Percentiles rank a stretch among this genome's conserved stretches.
Conservation (phyloP, 768 basidiomycete genomes). For the Leccinum disarticulatum region DNA sequence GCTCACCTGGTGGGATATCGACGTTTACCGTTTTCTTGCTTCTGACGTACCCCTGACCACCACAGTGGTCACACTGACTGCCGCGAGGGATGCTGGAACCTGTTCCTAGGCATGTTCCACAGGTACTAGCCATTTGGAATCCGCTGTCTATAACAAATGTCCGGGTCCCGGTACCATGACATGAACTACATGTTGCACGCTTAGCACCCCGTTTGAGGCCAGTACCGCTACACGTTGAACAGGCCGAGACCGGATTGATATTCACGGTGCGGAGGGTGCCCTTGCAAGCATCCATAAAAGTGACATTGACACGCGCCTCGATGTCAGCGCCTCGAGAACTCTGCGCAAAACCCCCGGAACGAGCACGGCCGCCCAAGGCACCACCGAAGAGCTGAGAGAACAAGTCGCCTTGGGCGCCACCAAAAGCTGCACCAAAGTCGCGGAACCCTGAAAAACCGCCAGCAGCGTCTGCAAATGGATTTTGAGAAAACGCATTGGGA, state of each 20-base stretch:
- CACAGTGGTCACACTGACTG: conserved; percentile 76
- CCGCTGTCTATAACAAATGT: conserved; percentile 91
- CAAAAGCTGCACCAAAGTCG: conserved; percentile 64
- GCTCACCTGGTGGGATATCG: conserved; percentile 81
- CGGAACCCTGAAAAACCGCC: conserved; percentile 75
- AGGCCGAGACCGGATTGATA: conserved; percentile 80
- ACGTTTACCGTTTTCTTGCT: conserved; percentile 75
- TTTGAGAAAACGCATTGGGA: conserved; percentile 73
- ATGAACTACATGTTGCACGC: conserved; percentile 72
- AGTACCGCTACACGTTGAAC: conserved; percentile 78
- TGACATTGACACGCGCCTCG: conserved; percentile 70
- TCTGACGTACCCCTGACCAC: conserved; percentile 86
- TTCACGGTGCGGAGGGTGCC: conserved; percentile 76
- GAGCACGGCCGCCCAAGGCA: conserved; percentile 51
- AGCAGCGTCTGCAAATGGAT: conserved; percentile 46
- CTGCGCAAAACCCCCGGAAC: conserved; percentile 43
- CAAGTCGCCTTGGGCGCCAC: conserved; percentile 57
- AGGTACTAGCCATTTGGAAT: conserved; percentile 96
- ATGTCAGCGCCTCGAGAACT: conserved; percentile 73
- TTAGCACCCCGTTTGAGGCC: conserved; percentile 88
- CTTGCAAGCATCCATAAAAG: conserved; percentile 94
- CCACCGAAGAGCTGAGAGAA: conserved; percentile 86
- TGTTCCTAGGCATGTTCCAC: conserved; percentile 75
- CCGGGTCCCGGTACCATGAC: conserved; percentile 83
- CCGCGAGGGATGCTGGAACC: conserved; percentile 79